phyloP scores from a whole-genome alignment of 768 basidiomycete species.

The Megacollybia marginata region DNA sequence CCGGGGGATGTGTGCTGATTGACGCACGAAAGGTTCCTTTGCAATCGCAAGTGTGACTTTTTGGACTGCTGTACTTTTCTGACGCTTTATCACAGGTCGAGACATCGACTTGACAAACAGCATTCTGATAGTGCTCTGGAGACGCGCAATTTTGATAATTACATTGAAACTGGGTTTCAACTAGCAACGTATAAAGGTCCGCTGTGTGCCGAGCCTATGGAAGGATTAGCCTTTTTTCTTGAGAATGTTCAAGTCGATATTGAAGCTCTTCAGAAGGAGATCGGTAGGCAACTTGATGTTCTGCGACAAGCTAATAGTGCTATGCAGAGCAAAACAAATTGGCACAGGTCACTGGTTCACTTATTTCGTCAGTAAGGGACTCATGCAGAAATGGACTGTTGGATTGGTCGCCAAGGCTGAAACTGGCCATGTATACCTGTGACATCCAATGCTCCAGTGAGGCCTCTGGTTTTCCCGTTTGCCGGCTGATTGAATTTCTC shows the following conservation, averaged over 20 bases:
- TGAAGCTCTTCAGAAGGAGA: constrained; percentile 55
- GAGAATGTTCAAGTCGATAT: constrained; percentile 64
- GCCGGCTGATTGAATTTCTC: constrained; percentile 7
- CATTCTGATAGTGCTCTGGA: constrained; percentile 18
- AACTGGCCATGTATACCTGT: constrained; percentile 98
- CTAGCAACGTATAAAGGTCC: constrained; percentile 93
- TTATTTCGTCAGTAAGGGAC: constrained; percentile 85
- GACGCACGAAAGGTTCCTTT: constrained; percentile 50
- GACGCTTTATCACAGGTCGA: constrained; percentile 33
- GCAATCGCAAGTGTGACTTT: constrained; percentile 45
- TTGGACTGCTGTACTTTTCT: constrained; percentile 3
- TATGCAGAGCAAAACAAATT: constrained; percentile 66
- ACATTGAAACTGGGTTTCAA: constrained; percentile 92
- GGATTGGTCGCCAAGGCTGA: constrained; percentile 96
- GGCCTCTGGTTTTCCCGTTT: constrained; percentile 21
- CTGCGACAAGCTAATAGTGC: background rate
- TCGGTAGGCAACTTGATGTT: constrained; percentile 35
- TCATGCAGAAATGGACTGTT: constrained; percentile 84
- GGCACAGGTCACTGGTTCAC: constrained; percentile 82
- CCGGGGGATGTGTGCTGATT: constrained; percentile 81
- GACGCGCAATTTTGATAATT: constrained; percentile 61
- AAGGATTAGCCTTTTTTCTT: constrained; percentile 88
- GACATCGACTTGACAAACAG: constrained; percentile 37
- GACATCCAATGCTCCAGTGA: constrained; percentile 96
- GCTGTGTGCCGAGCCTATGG: constrained; percentile 89